Evolutionary conservation across 371 early-diverging fungal species (phyloP).

Genomic region (Actinomucor elegans): DNA sequence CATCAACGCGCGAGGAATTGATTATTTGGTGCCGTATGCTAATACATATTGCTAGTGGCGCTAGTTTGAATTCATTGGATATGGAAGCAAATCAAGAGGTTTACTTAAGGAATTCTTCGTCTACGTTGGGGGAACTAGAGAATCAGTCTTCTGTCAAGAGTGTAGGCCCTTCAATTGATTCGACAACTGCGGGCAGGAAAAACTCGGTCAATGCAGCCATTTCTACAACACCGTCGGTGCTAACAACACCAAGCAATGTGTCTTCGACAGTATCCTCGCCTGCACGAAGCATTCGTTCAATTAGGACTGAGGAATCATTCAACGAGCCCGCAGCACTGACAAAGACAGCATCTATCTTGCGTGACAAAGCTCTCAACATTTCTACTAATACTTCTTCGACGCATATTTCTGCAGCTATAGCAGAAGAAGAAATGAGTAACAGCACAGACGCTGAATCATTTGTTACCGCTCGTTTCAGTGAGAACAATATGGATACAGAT

Average conservation of each 20-base stretch:
- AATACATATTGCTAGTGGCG: conserved; percentile 7
- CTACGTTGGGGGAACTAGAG: not conserved
- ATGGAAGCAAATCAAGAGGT: conserved; percentile 5
- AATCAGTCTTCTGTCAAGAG: not conserved
- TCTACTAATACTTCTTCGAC: not conserved
- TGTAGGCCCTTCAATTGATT: too few species aligned
- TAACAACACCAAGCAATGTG: not conserved
- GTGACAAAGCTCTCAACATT: not conserved
- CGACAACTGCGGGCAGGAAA: too few species aligned
- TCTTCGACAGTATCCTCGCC: conserved; percentile 22
- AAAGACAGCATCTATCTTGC: not conserved
- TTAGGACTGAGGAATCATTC: conserved; percentile 11
- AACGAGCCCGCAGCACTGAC: conserved; percentile 7
- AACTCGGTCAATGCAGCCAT: too few species aligned
- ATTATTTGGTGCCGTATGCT: conserved; percentile 19
- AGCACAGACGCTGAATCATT: conserved; percentile 74
- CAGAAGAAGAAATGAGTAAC: conserved; percentile 73
- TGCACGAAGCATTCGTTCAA: conserved; percentile 11
- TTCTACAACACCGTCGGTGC: not conserved
- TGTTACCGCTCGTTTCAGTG: conserved; percentile 63
- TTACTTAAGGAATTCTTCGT: not conserved
- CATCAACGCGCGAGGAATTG: conserved; percentile 10
- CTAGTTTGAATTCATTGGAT: conserved; percentile 8
- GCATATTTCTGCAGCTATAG: not conserved
- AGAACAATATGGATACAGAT: conserved; percentile 43